Base-by-base conservation (phyloP, 768 basidiomycete species). In the Cyathus striatus region DNA sequence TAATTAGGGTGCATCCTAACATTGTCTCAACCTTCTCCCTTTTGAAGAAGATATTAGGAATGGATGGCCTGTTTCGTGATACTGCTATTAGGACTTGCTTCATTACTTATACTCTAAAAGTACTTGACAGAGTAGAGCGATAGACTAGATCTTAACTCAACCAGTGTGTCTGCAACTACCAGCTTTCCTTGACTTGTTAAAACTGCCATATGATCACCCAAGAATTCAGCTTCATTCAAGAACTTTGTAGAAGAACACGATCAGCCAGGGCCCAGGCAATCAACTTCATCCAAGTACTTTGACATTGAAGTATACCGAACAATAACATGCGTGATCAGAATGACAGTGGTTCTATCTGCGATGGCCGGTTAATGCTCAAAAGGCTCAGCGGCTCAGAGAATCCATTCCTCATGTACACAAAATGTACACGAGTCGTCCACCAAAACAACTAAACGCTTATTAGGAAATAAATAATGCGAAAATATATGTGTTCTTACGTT, bases 381-480 rank as follows among this genome's bases (percentile, higher is more conserved):
- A 62, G 1, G 88, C 79, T 23, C 88, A 72, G 39, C 88, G 69
- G 43, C 87, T 88, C 25, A 91, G 61, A 2, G 88, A 87, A 56
- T 91, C 88, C 9, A 91, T 82, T 2, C 88, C 88, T 18, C 84
- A 87, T 1, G 86, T 89, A 54, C 82, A 83, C 58, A n/a, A n/a
- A n/a, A n/a, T n/a, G n/a, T n/a, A n/a, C n/a, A n/a, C n/a, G n/a
- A n/a, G n/a, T 82, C 79, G 49, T 81, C 79, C 7, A 80, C 75
- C n/a, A 79, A 65, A 23, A 79, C 66, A 45, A 81, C 72, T 75
- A 23, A 32, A 38, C 22, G 44, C 41, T 20, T 49, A 48, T 17
- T n/a, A 13, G 26, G n/a, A 34, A 45, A 39, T 40, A 6, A 30
- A 40, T 32, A 49, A 42, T 42, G 22, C 18, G 33, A 38, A 14